Conservation (phyloP, 2,329 filamentous ascomycete species). For the Myriosclerotinia curreyana region DNA sequence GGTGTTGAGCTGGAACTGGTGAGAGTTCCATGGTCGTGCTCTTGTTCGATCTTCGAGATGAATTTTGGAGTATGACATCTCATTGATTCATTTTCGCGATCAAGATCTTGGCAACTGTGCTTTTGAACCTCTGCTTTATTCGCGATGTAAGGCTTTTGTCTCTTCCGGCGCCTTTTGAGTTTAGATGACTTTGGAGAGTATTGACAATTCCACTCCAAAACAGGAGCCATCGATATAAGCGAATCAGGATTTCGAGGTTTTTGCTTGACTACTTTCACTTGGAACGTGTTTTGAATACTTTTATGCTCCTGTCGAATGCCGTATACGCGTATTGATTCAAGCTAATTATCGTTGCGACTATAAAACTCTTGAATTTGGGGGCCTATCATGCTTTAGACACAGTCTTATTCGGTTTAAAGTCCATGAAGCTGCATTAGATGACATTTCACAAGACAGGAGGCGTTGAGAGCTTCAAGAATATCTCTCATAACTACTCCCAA, state of each 20-base stretch:
- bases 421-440: background rate
- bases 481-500: background rate
- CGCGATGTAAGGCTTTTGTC: background rate
- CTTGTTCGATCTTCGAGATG: background rate
- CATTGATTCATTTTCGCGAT: background rate
- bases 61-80: background rate
- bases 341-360: too few species aligned
- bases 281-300: background rate
- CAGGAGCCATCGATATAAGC: background rate
- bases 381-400: background rate
- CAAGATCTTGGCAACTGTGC: background rate
- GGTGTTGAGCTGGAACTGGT: background rate
- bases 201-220: background rate
- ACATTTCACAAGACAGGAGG: background rate
- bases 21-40: background rate
- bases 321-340: background rate
- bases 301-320: background rate
- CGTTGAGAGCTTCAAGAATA: background rate
- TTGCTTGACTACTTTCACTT: background rate
- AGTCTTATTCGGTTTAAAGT: background rate
- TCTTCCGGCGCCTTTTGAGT: background rate
- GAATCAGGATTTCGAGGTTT: too few species aligned
- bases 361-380: background rate
- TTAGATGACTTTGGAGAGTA: background rate
- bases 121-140: background rate